phyloP scores from a whole-genome alignment of 2,329 filamentous ascomycete species.

The Trichoderma harzianum region DNA sequence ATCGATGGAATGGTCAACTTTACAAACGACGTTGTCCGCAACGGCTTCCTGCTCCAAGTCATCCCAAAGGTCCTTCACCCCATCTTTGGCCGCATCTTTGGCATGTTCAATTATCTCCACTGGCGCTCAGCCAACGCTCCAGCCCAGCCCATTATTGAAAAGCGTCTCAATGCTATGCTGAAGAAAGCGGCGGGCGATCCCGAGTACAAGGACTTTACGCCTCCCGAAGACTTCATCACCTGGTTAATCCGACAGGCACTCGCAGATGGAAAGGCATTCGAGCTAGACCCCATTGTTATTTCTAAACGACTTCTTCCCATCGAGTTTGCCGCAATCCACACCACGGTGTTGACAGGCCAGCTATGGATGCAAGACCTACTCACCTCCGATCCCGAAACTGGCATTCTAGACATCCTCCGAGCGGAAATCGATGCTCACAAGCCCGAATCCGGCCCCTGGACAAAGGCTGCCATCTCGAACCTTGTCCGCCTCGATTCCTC shows the following conservation, averaged over 20 bases:
- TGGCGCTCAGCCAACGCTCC: slow-evolving; percentile 42
- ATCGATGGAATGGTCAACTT: slow-evolving; percentile 48
- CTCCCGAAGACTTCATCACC: slow-evolving; percentile 55
- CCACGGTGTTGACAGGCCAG: slow-evolving; percentile 51
- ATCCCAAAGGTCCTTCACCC: slow-evolving; percentile 48
- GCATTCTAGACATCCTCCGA: slow-evolving; percentile 39
- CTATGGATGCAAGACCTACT: slow-evolving; percentile 47
- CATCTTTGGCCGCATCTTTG: slow-evolving; percentile 44
- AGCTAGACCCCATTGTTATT: slow-evolving; percentile 47
- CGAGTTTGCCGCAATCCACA: slow-evolving; percentile 59
- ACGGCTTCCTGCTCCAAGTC: slow-evolving; percentile 43
- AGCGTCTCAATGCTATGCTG: slow-evolving; percentile 46
- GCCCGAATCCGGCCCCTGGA: slow-evolving; percentile 40
- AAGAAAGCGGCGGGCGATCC: slow-evolving; percentile 40
- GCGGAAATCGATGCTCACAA: slow-evolving; percentile 37
- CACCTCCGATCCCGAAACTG: slow-evolving; percentile 34
- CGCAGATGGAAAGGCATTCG: slow-evolving; percentile 39
- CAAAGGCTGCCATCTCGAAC: slow-evolving; percentile 40
- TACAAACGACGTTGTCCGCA: slow-evolving; percentile 46
- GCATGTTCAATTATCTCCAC: slow-evolving; percentile 45
- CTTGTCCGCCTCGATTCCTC: slow-evolving; percentile 49
- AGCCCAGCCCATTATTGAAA: slow-evolving; percentile 46
- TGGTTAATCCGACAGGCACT: slow-evolving; percentile 54
- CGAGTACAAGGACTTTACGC: slow-evolving; percentile 38
- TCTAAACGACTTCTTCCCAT: slow-evolving; percentile 52